These are phyloP conservation scores for Arctium minus DNA, from an alignment of 129 eudicot genomes.

Conservation along the genomic window DNA sequence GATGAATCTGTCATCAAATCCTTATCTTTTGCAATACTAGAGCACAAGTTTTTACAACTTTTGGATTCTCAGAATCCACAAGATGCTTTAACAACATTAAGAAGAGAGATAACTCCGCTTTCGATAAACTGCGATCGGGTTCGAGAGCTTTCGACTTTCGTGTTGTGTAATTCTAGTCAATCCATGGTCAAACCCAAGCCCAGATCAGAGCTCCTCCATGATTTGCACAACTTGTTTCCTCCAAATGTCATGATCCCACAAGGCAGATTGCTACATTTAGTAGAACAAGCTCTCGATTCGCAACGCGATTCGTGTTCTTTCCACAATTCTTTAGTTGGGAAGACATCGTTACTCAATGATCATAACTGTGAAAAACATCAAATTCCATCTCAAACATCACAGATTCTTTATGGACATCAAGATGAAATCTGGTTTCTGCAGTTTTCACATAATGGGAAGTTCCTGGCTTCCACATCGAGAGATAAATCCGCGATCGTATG, in stretches of 20 bases:
- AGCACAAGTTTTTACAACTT: slow-evolving; percentile 69
- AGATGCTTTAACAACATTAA: slow-evolving; percentile 61
- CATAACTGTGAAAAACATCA: slow-evolving; percentile 68
- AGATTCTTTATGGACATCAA: slow-evolving; percentile 31
- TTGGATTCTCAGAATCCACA: slow-evolving; percentile 35
- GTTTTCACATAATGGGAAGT: slow-evolving; percentile 41
- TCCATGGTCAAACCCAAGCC: slow-evolving; percentile 21
- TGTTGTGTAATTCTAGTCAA: slow-evolving; percentile 25
- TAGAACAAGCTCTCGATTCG: slow-evolving; percentile 68
- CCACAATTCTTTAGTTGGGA: slow-evolving; percentile 60
- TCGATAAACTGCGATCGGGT: slow-evolving; percentile 28
- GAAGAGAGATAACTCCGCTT: slow-evolving; percentile 62
- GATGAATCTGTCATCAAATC: slow-evolving; percentile 42
- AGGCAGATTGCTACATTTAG: slow-evolving; percentile 55
- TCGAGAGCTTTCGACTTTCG: slow-evolving; percentile 40
- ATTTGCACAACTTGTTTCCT: slow-evolving; percentile 59
- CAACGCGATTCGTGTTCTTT: slow-evolving; percentile 59
- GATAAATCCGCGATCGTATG: slow-evolving; percentile 36
- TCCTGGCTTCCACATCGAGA: slow-evolving; percentile 42
- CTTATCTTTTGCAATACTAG: slow-evolving; percentile 54
- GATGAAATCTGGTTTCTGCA: slow-evolving; percentile 45
- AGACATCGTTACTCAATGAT: slow-evolving; percentile 56
- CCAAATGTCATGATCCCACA: slow-evolving; percentile 65
- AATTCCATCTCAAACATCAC: slow-evolving; percentile 48
- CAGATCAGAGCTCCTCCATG: slow-evolving; percentile 41